Evolutionary conservation across 148 eudicot genomes (phyloP), one percentile per base, ranked within the genome.

Genomic region (Amaranthus cruentus): DNA sequence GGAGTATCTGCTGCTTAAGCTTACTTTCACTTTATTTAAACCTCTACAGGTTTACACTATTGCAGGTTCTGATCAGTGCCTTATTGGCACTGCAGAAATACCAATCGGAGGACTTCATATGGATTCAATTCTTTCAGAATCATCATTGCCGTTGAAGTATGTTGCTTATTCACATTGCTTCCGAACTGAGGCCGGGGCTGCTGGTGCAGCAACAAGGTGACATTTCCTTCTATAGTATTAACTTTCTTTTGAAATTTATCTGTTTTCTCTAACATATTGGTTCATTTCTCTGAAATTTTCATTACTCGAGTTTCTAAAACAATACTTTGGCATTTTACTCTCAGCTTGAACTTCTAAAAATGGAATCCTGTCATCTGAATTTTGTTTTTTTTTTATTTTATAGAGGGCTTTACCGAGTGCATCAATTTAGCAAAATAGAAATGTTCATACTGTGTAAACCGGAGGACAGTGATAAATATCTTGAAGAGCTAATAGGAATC

Each of bases 151-250:
- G 73, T 66, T 88, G 73, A 90, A 89, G 77, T 92, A 92, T 76
- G 95, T 88, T 44, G 97, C 98, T 66, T 83, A 88, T 83, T 94
- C 97, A 62, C 98, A 91, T 82, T 94, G 97, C 80, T 94, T 94
- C 64, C 91, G 97, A 47, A 94, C 98, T n/a, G 98, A 94, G 78
- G 98, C 98, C 71, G 98, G 98, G 74, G 97, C 97, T 68, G 97
- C 97, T 58, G 98, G 98, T 18, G 77, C 89, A 46, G 92, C 98
- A 52, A 91, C 95, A 60, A 89, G 96, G 98, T 91, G 85, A 74
- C 43, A 28, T 28, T 28, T 28, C 55, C 70, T 47, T 58, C 47
- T 28, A 5, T 15, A 47, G 7, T 28, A 6, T 3, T 4, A 10
- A 10, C 64, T 47, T 57, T 15, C n/a, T 3, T 13, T 56, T 64